A percentile compares a stretch with the other conserved stretches of the same genome.
Conservation (phyloP, 169 alveolate genomes). For the Cryptosporidium parvum region DNA sequence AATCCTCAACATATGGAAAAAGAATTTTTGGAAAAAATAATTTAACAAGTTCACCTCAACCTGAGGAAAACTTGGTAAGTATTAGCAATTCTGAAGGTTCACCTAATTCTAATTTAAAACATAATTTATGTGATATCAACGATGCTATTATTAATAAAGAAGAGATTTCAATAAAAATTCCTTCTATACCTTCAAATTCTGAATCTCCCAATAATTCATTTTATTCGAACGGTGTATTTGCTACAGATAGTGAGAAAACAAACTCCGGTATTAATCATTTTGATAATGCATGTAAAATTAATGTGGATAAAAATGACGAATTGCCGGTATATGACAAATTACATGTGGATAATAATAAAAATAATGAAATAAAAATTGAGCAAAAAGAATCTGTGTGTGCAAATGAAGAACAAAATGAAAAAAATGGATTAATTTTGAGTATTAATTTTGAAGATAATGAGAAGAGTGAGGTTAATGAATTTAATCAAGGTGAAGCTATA, state of each 20-base stretch:
- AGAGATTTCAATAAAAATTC: not conserved
- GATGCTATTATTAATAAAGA: not conserved
- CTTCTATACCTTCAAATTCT: not conserved
- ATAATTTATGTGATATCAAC: not conserved
- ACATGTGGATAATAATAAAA: slow-evolving; percentile 12
- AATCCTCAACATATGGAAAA: not conserved
- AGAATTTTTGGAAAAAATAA: not conserved
- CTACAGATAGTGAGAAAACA: not conserved
- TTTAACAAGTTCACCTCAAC: not conserved
- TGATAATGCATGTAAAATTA: slow-evolving; percentile 5
- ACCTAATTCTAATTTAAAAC: not conserved
- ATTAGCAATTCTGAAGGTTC: not conserved
- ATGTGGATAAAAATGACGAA: slow-evolving; percentile 6
- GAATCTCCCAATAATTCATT: not conserved
- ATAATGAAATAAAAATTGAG: not conserved
- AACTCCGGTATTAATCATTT: not conserved
- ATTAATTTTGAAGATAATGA: not conserved
- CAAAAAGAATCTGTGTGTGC: not conserved
- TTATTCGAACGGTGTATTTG: not conserved
- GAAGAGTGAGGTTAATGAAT: not conserved
- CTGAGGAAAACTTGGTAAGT: not conserved
- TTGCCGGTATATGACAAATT: not conserved
- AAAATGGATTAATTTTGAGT: no score
- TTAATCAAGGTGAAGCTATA: not conserved
- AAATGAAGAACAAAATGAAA: not conserved